Conservation (phyloP, 768 basidiomycete species). For the Hygrocybe coccinea region DNA sequence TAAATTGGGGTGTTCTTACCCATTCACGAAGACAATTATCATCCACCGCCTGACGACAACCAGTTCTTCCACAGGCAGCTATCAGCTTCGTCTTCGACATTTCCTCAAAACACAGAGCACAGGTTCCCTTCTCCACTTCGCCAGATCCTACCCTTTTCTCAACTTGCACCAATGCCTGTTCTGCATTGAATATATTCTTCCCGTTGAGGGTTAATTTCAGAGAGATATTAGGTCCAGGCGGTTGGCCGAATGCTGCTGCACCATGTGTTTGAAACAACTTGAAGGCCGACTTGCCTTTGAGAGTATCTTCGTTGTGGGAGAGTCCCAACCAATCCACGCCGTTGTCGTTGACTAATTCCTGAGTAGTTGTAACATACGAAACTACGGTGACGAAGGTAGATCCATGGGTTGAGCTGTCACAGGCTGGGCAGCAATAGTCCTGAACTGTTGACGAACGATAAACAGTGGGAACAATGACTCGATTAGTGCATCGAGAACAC, state of each 20-base stretch:
- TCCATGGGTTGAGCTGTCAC: conserved; percentile 6
- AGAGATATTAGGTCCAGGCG: neutral
- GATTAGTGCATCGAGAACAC: conserved; percentile 21
- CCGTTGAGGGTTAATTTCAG: conserved; percentile 7
- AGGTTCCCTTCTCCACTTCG: conserved; percentile 20
- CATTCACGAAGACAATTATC: conserved; percentile 23
- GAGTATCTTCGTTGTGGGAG: conserved; percentile 6
- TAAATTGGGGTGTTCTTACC: conserved; percentile 7
- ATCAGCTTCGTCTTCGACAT: conserved; percentile 17
- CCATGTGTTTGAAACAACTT: conserved; percentile 25
- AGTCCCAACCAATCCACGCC: conserved; percentile 23
- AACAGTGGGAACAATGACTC: conserved; percentile 19
- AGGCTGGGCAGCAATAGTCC: conserved; percentile 18
- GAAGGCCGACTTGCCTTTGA: conserved; percentile 24
- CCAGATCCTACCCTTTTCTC: conserved; percentile 19
- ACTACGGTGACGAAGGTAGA: conserved; percentile 8
- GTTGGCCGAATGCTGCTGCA: conserved; percentile 11
- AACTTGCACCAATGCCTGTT: conserved; percentile 9
- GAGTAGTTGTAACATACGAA: conserved; percentile 13
- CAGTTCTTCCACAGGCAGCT: conserved; percentile 23
- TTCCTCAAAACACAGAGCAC: conserved; percentile 27
- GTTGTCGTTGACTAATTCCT: conserved; percentile 17
- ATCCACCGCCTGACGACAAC: conserved; percentile 22
- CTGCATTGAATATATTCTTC: conserved; percentile 13
- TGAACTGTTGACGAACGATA: conserved; percentile 9